Percentiles rank a stretch among this genome's conserved stretches.
phyloP scores from a whole-genome alignment of 192 early-diverging fungal genomes.

The Coemansia sp. region DNA sequence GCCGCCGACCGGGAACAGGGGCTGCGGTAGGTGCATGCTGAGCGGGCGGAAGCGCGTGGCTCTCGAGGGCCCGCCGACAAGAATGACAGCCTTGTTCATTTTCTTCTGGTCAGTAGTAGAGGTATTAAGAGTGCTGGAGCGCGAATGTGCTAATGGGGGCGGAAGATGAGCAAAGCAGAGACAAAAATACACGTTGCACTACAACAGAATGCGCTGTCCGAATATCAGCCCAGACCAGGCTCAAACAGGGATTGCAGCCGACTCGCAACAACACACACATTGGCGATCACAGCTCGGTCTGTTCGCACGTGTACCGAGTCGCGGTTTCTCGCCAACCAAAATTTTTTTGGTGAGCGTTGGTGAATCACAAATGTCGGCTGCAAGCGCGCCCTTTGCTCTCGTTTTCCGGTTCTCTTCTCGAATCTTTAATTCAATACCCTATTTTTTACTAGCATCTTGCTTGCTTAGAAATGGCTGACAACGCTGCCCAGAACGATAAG shows the following conservation, averaged over 20 bases:
- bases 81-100: conserved; percentile 85
- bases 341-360: background rate
- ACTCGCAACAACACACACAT: background rate
- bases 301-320: background rate
- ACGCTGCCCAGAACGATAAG: conserved; percentile 48
- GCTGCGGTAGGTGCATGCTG: conserved; percentile 93
- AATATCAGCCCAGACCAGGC: background rate
- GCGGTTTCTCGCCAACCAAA: background rate
- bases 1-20: conserved; percentile 98
- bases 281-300: conserved; percentile 1
- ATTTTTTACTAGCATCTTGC: background rate
- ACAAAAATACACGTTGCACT: background rate
- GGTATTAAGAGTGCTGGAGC: background rate
- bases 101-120: background rate
- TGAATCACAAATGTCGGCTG: background rate
- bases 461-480: conserved; percentile 24
- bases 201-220: background rate
- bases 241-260: background rate
- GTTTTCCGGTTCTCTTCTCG: background rate
- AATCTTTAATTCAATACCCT: background rate
- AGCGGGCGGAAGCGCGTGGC: conserved; percentile 97
- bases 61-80: conserved; percentile 96
- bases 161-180: background rate
- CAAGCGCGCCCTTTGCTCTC: background rate
- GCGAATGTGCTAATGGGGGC: background rate